Evolutionary conservation across 1,284 basidiomycete genomes (phyloP).

Genomic region (Apiotrichum domesticum): DNA sequence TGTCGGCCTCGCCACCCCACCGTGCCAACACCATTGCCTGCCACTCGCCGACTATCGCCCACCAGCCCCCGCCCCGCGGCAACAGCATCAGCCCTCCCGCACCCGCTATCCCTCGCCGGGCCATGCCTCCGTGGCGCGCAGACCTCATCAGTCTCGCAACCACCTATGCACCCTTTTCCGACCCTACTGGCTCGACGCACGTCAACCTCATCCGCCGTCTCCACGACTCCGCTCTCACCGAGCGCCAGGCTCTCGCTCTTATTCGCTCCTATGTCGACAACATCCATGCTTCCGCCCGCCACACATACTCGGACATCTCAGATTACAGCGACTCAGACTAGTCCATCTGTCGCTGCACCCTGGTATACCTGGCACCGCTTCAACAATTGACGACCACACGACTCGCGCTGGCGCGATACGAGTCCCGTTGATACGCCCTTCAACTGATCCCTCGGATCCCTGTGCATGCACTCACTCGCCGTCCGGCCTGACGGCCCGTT

Average conservation of each 20-base stretch:
- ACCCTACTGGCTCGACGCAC: background rate
- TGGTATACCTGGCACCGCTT: too few species aligned
- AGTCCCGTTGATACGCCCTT: too few species aligned
- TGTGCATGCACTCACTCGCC: too few species aligned
- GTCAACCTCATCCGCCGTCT: constrained; percentile 4
- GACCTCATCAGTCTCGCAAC: constrained; percentile 6
- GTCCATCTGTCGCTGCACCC: too few species aligned
- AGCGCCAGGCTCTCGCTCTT: constrained; percentile 10
- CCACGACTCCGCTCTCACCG: constrained; percentile 3
- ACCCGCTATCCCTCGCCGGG: background rate
- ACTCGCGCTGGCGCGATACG: too few species aligned
- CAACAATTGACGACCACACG: too few species aligned
- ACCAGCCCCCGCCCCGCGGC: background rate
- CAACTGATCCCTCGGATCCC: too few species aligned
- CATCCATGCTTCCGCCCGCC: constrained; percentile 5
- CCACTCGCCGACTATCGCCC: background rate
- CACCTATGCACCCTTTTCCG: background rate
- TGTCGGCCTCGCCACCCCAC: background rate
- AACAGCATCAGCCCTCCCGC: background rate
- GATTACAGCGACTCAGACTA: background rate
- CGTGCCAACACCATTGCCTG: background rate
- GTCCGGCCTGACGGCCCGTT: too few species aligned
- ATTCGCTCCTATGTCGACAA: constrained; percentile 11
- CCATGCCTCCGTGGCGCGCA: constrained; percentile 5
- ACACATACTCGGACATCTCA: background rate